Evolutionary conservation across 306 rosid species (phyloP).

Genomic region (Ceratonia siliqua): DNA sequence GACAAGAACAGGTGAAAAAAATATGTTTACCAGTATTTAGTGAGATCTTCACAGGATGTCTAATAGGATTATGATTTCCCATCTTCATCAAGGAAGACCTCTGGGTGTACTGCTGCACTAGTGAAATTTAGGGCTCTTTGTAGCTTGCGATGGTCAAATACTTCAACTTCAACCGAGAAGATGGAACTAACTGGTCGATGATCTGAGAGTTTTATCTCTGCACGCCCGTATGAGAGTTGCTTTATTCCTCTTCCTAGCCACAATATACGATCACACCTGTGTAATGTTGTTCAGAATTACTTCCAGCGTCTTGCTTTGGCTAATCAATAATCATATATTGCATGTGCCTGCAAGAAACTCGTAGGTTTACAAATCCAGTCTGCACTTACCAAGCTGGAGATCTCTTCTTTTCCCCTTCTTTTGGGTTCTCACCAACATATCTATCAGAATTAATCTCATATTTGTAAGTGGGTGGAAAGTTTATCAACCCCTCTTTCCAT

Average conservation of each 20-base stretch:
- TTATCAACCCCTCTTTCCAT: conserved; percentile 83
- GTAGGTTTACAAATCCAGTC: neutral
- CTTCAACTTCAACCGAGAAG: conserved; percentile 73
- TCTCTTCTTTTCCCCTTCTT: conserved; percentile 82
- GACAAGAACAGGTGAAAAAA: neutral
- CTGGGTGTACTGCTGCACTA: conserved; percentile 60
- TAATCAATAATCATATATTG: neutral
- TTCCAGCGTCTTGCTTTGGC: neutral
- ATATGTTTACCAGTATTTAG: neutral
- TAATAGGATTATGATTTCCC: conserved; percentile 6
- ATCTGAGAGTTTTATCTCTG: conserved; percentile 68
- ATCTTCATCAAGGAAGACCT: conserved; percentile 46
- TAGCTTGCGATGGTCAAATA: conserved; percentile 67
- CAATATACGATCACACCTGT: conserved; percentile 92
- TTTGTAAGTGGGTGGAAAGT: conserved; percentile 90
- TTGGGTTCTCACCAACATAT: conserved; percentile 69
- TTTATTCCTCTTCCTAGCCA: conserved; percentile 86
- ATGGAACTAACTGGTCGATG: conserved; percentile 82
- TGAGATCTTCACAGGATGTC: conserved; percentile 3
- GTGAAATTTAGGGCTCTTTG: conserved; percentile 61
- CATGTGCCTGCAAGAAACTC: neutral
- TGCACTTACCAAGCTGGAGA: conserved; percentile 87
- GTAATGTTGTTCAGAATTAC: conserved; percentile 3
- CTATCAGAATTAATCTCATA: conserved; percentile 65
- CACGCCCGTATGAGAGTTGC: conserved; percentile 64